Evolutionary conservation across 305 asterid species (phyloP).

Genomic region (Solanum hybrid): DNA sequence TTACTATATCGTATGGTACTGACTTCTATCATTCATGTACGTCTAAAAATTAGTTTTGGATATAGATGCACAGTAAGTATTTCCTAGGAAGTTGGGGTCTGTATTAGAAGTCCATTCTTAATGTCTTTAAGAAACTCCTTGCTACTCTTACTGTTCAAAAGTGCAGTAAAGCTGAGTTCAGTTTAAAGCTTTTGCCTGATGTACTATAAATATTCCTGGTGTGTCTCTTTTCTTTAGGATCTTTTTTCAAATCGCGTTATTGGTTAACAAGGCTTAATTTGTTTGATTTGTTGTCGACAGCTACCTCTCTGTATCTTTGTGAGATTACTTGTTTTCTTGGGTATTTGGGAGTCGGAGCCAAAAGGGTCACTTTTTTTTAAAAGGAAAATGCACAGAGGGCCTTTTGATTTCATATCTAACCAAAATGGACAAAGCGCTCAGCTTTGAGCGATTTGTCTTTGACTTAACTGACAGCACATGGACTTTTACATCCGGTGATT

Average conservation of each 20-base stretch:
- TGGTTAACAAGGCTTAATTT: background rate
- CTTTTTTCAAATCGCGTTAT: background rate
- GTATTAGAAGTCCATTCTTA: slow-evolving; percentile 10
- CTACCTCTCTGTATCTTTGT: background rate
- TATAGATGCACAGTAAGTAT: slow-evolving; percentile 4
- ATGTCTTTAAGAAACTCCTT: slow-evolving; percentile 6
- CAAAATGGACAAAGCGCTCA: background rate
- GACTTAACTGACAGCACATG: background rate
- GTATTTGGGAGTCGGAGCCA: background rate
- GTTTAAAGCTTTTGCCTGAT: background rate
- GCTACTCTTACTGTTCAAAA: background rate
- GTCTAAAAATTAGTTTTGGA: slow-evolving; percentile 11
- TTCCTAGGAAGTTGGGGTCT: slow-evolving; percentile 10
- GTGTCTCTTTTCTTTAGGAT: background rate
- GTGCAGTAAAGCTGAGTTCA: background rate
- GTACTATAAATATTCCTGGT: background rate
- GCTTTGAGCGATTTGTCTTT: background rate
- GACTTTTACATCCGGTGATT: background rate
- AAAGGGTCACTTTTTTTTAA: background rate
- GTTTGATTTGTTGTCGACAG: background rate
- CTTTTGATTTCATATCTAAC: background rate
- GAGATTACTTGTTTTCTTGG: background rate
- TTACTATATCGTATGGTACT: slow-evolving; percentile 7
- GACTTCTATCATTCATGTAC: slow-evolving; percentile 6
- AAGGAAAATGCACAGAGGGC: background rate